Conservation (phyloP, 2,329 filamentous ascomycete genomes). For the Ophiostoma quercus region DNA sequence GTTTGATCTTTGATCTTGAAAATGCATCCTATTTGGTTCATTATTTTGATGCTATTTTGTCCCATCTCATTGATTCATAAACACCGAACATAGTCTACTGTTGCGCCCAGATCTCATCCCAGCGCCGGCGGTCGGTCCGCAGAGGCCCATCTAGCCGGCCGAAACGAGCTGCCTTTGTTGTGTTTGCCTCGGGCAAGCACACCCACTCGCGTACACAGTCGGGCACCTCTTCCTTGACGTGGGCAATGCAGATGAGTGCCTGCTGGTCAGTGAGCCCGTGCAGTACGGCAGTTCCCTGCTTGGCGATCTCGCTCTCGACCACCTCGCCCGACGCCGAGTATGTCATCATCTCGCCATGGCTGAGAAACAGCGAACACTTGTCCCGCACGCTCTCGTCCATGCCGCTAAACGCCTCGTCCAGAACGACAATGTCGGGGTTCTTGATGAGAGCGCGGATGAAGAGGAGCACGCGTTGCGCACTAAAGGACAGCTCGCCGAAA, state of each 20-base stretch:
- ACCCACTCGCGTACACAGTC: slow-evolving; percentile 78
- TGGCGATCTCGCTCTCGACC: slow-evolving; percentile 44
- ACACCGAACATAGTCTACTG: not conserved
- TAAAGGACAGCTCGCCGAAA: slow-evolving; percentile 73
- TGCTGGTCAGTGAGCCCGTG: slow-evolving; percentile 63
- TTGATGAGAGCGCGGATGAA: slow-evolving; percentile 80
- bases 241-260: slow-evolving; percentile 86
- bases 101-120: slow-evolving; percentile 60
- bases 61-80: not conserved
- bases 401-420: slow-evolving; percentile 84
- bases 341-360: slow-evolving; percentile 52
- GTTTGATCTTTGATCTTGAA: not conserved
- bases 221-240: slow-evolving; percentile 85
- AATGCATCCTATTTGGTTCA: not conserved
- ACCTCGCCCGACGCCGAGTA: slow-evolving; percentile 34
- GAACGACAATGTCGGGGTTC: slow-evolving; percentile 71
- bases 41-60: not conserved
- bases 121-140: slow-evolving; percentile 51
- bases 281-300: slow-evolving; percentile 46
- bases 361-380: slow-evolving; percentile 78
- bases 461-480: slow-evolving; percentile 75
- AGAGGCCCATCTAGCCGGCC: slow-evolving; percentile 60
- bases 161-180: slow-evolving; percentile 55
- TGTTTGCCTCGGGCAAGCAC: slow-evolving; percentile 72
- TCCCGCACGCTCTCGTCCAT: slow-evolving; percentile 79